Percentiles rank a stretch among this genome's conserved stretches.
Evolutionary conservation across 2,329 filamentous ascomycete species (phyloP).

Genomic region (Colletotrichum caudatum): DNA sequence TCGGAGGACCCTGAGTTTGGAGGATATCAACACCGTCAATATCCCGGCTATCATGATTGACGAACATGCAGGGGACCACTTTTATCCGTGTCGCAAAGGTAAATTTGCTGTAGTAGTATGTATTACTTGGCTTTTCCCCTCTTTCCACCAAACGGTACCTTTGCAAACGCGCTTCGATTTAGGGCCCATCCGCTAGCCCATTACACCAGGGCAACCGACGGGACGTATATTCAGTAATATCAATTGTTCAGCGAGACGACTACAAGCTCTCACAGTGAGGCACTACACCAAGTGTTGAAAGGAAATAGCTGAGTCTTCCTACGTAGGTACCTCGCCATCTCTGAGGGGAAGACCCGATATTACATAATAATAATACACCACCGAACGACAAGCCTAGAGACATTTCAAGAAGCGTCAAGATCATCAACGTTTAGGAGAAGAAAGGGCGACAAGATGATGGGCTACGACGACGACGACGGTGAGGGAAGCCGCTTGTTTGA

Average conservation of each 20-base stretch:
- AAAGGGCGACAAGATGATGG: not conserved
- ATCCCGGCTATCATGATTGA: not conserved
- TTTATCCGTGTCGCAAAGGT: not conserved
- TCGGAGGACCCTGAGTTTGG: not conserved
- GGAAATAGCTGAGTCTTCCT: not conserved
- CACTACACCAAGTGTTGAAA: not conserved
- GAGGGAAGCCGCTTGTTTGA: conserved; percentile 13
- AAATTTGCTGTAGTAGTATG: not conserved
- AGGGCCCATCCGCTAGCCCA: not conserved
- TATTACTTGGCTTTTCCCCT: conserved; percentile 8
- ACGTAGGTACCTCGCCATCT: not conserved
- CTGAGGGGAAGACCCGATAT: too few species aligned
- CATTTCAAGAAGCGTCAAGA: not conserved
- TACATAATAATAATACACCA: not conserved
- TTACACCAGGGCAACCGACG: not conserved
- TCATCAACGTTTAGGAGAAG: not conserved
- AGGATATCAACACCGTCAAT: not conserved
- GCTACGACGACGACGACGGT: conserved; percentile 17
- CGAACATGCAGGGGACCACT: not conserved
- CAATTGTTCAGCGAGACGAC: not conserved
- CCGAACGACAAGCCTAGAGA: not conserved
- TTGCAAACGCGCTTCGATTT: not conserved
- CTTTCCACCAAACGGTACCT: not conserved
- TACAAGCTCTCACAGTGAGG: not conserved
- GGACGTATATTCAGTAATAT: not conserved